Conservation (phyloP, 192 early-diverging fungal species). For the Cetraspora pellucida region DNA sequence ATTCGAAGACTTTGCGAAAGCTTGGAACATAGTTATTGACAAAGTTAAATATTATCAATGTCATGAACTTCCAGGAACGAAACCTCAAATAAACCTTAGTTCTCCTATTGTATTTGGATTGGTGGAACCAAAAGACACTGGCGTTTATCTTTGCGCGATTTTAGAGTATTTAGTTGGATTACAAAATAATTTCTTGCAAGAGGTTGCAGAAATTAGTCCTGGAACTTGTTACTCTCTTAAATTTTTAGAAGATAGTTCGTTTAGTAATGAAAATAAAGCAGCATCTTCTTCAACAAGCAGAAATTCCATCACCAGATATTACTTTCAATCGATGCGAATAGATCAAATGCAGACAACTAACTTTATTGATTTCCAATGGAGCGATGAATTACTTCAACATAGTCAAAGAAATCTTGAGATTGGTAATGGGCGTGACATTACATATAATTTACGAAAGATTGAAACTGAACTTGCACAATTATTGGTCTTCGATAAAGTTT, state of each 20-base stretch:
- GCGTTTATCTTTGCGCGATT: slow-evolving; percentile 12
- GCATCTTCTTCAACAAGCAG: not conserved
- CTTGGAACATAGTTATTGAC: slow-evolving; percentile 24
- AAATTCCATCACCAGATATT: slow-evolving; percentile 15
- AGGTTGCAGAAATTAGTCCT: not conserved
- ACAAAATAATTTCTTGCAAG: slow-evolving; percentile 25
- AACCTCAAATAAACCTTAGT: not conserved
- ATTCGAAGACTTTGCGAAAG: slow-evolving; percentile 23
- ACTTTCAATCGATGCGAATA: slow-evolving; percentile 19
- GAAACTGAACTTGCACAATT: slow-evolving; percentile 16
- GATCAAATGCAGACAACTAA: not conserved
- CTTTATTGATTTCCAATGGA: slow-evolving; percentile 29
- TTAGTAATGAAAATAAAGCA: not conserved
- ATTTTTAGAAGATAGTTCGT: not conserved
- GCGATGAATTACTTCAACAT: slow-evolving; percentile 16
- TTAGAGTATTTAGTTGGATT: slow-evolving; percentile 19
- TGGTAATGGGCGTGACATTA: slow-evolving; percentile 5
- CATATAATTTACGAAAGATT: slow-evolving; percentile 30
- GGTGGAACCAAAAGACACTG: slow-evolving; percentile 2
- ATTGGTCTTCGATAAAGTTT: slow-evolving; percentile 34
- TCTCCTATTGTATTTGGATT: not conserved
- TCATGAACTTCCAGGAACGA: not conserved
- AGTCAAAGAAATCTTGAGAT: slow-evolving; percentile 16
- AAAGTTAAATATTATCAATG: slow-evolving; percentile 15
- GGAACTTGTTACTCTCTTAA: slow-evolving; percentile 11